Conservation (phyloP, 306 rosid genomes). For the Rubus parviflorus region DNA sequence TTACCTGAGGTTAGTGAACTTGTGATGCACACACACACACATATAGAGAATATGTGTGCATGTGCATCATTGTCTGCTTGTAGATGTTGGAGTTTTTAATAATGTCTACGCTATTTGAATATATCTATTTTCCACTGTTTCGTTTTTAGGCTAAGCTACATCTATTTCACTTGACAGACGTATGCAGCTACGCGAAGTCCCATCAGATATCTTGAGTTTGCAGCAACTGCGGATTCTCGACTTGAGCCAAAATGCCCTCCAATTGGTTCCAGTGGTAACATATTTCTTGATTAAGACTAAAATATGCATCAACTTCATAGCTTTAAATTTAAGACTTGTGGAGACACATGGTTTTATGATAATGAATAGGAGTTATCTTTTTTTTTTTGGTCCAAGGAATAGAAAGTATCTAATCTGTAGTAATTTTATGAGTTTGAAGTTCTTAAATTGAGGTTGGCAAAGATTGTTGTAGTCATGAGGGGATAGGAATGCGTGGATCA, state of each 20-base stretch:
- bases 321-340: not conserved
- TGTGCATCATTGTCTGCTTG: slow-evolving; percentile 2
- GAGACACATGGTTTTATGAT: not conserved
- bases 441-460: not conserved
- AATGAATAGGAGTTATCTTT: not conserved
- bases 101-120: not conserved
- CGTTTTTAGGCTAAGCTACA: not conserved
- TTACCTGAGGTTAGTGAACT: slow-evolving; percentile 71
- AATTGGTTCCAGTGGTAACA: slow-evolving; percentile 71
- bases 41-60: slow-evolving; percentile 1
- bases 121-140: not conserved
- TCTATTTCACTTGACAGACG: slow-evolving; percentile 52
- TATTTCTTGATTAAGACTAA: slow-evolving; percentile 1
- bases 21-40: slow-evolving; percentile 9
- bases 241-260: slow-evolving; percentile 89
- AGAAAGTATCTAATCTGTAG: not conserved
- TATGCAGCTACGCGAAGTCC: slow-evolving; percentile 64
- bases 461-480: slow-evolving; percentile 1
- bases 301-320: not conserved
- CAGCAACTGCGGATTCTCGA: slow-evolving; percentile 65
- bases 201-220: slow-evolving; percentile 65
- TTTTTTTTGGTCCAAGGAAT: not conserved
- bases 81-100: slow-evolving; percentile 12
- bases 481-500: not conserved
- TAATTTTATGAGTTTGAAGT: not conserved